phyloP scores from a whole-genome alignment of 1,284 basidiomycete genomes.

The Ustilago sp. region DNA sequence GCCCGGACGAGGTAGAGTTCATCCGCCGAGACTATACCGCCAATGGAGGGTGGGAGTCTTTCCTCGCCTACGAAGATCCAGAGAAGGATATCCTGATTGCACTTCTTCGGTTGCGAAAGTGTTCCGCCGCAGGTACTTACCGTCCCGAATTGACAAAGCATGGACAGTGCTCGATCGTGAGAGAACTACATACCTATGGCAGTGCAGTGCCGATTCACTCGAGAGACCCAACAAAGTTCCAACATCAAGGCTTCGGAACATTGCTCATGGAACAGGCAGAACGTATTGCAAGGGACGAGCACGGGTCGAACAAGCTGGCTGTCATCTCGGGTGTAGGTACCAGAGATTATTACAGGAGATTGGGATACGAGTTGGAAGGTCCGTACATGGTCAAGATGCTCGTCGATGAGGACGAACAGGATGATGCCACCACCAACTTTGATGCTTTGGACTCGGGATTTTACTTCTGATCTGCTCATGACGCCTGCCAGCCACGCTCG shows the following conservation, averaged over 20 bases:
- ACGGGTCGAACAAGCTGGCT: slow-evolving; percentile 91
- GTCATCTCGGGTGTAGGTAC: slow-evolving; percentile 98
- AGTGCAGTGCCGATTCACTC: slow-evolving; percentile 97
- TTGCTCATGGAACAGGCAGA: slow-evolving; percentile 99
- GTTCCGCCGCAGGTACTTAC: slow-evolving; percentile 95
- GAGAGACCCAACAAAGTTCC: slow-evolving; percentile 88
- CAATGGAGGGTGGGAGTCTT: slow-evolving; percentile 97
- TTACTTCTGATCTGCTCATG: slow-evolving; percentile 22
- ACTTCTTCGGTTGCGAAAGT: slow-evolving; percentile 89
- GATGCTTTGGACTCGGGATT: slow-evolving; percentile 13
- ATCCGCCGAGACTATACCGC: slow-evolving; percentile 95
- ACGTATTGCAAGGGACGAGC: slow-evolving; percentile 96
- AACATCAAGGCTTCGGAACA: slow-evolving; percentile 88
- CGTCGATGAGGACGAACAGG: slow-evolving; percentile 37
- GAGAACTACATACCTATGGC: slow-evolving; percentile 98
- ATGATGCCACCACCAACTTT: slow-evolving; percentile 10
- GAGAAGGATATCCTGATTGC: slow-evolving; percentile 96
- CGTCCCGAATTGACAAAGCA: slow-evolving; percentile 87
- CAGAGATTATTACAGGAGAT: slow-evolving; percentile 89
- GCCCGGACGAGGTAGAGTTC: slow-evolving; percentile 96
- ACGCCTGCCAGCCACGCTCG: neutral
- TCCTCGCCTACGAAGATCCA: slow-evolving; percentile 98
- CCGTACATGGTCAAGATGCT: slow-evolving; percentile 74
- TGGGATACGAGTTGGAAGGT: slow-evolving; percentile 94
- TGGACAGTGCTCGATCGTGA: slow-evolving; percentile 88